Conservation (phyloP, 148 eudicot species). For the Silene conica region DNA sequence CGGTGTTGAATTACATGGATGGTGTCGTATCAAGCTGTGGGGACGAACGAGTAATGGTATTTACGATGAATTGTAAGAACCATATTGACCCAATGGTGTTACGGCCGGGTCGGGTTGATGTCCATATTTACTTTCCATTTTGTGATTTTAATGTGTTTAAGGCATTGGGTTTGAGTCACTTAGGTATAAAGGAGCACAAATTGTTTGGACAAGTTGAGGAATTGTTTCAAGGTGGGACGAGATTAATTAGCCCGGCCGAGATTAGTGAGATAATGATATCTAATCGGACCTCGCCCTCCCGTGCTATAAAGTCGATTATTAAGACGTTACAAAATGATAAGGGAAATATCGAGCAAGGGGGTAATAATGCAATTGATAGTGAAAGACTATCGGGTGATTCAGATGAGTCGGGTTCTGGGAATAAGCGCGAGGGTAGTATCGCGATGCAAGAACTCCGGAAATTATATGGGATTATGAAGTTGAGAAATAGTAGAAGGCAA, state of each 20-base stretch:
- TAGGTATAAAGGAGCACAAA: constrained; percentile 62
- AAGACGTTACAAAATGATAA: constrained; percentile 34
- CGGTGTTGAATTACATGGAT: constrained; percentile 62
- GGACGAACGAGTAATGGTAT: constrained; percentile 68
- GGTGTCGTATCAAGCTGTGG: constrained; percentile 65
- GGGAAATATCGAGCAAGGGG: constrained; percentile 9
- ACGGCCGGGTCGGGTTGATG: constrained; percentile 64
- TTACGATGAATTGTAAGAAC: constrained; percentile 58
- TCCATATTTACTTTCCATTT: constrained; percentile 53
- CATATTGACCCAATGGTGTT: constrained; percentile 45
- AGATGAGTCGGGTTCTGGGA: constrained; percentile 22
- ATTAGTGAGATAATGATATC: constrained; percentile 71
- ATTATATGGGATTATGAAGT: constrained; percentile 43
- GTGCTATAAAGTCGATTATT: constrained; percentile 57
- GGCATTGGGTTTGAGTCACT: constrained; percentile 47
- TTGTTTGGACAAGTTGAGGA: constrained; percentile 61
- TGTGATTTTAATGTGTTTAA: constrained; percentile 63
- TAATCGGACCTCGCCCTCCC: constrained; percentile 50
- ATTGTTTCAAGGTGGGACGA: constrained; percentile 45
- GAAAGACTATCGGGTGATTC: constrained; percentile 29
- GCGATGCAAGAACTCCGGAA: constrained; percentile 39
- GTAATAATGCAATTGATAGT: constrained; percentile 19
- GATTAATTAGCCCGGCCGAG: constrained; percentile 47
- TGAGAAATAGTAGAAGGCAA: constrained; percentile 38
- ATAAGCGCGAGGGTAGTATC: constrained; percentile 25